Conservation (phyloP, 768 basidiomycete species). For the Kwoniella newhampshirensis region DNA sequence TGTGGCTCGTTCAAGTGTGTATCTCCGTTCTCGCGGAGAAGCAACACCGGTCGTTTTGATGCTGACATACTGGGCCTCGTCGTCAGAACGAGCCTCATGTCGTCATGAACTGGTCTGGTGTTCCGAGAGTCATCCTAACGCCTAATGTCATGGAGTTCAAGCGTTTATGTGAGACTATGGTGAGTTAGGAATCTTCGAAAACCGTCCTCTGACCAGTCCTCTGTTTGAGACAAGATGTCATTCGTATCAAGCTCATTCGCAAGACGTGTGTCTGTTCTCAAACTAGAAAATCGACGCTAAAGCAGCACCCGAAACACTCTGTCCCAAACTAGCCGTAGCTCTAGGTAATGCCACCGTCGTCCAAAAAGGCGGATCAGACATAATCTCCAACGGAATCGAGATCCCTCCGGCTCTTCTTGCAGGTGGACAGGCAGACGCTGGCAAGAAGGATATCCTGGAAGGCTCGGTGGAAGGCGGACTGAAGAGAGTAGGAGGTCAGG, state of each 20-base stretch:
- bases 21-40: no score
- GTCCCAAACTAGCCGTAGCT: slow-evolving; percentile 67
- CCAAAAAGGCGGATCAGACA: slow-evolving; percentile 80
- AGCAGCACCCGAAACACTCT: slow-evolving; percentile 57
- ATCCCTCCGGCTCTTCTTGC: slow-evolving; percentile 53
- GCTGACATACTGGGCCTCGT: background rate
- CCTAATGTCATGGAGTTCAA: slow-evolving; percentile 94
- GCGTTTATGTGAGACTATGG: slow-evolving; percentile 72
- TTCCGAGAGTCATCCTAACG: slow-evolving; percentile 81
- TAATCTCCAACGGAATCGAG: slow-evolving; percentile 63
- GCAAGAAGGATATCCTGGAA: slow-evolving; percentile 59
- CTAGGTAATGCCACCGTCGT: slow-evolving; percentile 87
- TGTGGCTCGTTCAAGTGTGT: slow-evolving; percentile 65
- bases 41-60: background rate
- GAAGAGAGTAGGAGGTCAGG: slow-evolving; percentile 94
- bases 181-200: slow-evolving; percentile 45
- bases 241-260: background rate
- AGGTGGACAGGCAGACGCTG: slow-evolving; percentile 11
- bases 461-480: slow-evolving; percentile 74
- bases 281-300: slow-evolving; percentile 54
- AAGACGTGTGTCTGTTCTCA: slow-evolving; percentile 24
- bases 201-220: background rate
- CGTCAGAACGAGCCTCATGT: slow-evolving; percentile 67
- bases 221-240: background rate
- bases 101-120: slow-evolving; percentile 66